Percentiles rank a stretch among this genome's conserved stretches.
Conservation (phyloP, 306 rosid genomes). For the Sophora flavescens region DNA sequence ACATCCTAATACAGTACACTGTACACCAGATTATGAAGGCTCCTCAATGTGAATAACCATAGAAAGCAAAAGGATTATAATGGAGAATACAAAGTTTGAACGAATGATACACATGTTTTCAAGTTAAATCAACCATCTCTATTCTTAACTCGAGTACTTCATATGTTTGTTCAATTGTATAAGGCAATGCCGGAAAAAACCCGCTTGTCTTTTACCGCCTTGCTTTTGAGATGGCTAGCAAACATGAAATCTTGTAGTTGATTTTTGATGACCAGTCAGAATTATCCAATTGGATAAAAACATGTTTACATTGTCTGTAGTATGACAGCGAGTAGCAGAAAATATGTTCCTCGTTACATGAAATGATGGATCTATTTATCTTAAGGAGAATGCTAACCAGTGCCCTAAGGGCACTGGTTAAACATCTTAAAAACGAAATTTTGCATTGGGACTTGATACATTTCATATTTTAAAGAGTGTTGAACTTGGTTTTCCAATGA, state of each 20-base stretch:
- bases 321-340: conserved; percentile 25
- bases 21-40: conserved; percentile 34
- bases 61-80: conserved; percentile 28
- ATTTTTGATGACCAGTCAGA: conserved; percentile 20
- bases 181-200: conserved; percentile 40
- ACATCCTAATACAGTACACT: conserved; percentile 1
- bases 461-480: too few relatives aligned
- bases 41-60: conserved; percentile 33
- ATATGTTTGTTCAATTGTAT: conserved; percentile 2
- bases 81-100: conserved; percentile 37
- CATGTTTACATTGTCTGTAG: conserved; percentile 16
- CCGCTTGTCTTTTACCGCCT: conserved; percentile 27
- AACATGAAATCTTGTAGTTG: conserved; percentile 23
- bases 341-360: too few relatives aligned
- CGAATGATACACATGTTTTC: conserved; percentile 39
- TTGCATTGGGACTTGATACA: too few relatives aligned
- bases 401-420: too few relatives aligned
- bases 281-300: conserved; percentile 36
- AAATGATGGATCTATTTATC: too few relatives aligned
- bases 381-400: too few relatives aligned
- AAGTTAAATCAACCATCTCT: conserved; percentile 37
- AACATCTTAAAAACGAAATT: too few relatives aligned
- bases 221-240: conserved; percentile 35
- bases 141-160: conserved; percentile 7
- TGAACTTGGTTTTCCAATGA: too few relatives aligned